Evolutionary conservation across 768 basidiomycete genomes (phyloP).

Genomic region (Trametes maxima): DNA sequence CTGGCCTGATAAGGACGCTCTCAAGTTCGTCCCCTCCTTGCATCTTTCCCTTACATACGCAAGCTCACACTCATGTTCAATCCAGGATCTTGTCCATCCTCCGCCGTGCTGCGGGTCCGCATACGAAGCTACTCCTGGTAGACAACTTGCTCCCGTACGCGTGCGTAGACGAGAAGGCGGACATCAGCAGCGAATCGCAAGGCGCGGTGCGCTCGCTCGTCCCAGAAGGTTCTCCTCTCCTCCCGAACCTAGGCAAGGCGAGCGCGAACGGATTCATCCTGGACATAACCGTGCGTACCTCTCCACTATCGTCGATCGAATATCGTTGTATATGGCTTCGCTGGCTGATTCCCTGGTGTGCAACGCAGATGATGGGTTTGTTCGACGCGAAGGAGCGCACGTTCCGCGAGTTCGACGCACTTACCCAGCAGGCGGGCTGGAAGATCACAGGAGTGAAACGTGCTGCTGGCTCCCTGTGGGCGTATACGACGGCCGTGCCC

Average conservation of each 20-base stretch:
- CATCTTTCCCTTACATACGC: background rate
- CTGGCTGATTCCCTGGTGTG: background rate
- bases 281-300: conserved; percentile 20
- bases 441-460: conserved; percentile 57
- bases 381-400: conserved; percentile 71
- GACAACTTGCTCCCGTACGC: conserved; percentile 18
- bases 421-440: conserved; percentile 63
- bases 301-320: background rate
- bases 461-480: conserved; percentile 19
- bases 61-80: background rate
- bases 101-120: conserved; percentile 14
- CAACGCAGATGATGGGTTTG: conserved; percentile 58
- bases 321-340: background rate
- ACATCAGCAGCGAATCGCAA: background rate
- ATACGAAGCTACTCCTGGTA: conserved; percentile 16
- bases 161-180: conserved; percentile 10
- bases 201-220: conserved; percentile 15
- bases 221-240: conserved; percentile 9
- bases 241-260: conserved; percentile 24
- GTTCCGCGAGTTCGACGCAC: conserved; percentile 55
- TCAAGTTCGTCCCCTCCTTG: background rate
- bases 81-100: conserved; percentile 12
- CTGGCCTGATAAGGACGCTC: conserved; percentile 19
- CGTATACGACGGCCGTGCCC: conserved; percentile 14
- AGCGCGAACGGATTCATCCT: conserved; percentile 43